A percentile compares a stretch with the other conserved stretches of the same genome.
phyloP scores from a whole-genome alignment of 2,329 filamentous ascomycete species.

The Tolypocladium tropicale region DNA sequence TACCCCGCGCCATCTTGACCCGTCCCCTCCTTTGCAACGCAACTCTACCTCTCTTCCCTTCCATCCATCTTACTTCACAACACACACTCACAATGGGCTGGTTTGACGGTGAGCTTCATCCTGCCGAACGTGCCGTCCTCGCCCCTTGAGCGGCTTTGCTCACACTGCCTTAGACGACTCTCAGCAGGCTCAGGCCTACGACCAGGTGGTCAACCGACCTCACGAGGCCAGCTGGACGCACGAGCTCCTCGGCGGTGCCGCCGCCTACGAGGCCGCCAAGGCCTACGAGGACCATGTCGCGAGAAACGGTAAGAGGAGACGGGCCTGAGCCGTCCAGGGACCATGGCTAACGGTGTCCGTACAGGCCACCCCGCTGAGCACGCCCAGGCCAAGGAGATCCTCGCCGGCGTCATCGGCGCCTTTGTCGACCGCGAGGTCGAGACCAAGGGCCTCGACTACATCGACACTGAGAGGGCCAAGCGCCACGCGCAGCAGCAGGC shows the following conservation, averaged over 20 bases:
- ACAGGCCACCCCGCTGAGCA: constrained; percentile 16
- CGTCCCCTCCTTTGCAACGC: neutral
- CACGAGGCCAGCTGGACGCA: constrained; percentile 21
- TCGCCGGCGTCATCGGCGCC: constrained; percentile 16
- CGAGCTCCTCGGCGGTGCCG: constrained; percentile 19
- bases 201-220: constrained; percentile 12
- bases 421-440: constrained; percentile 22
- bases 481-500: constrained; percentile 14
- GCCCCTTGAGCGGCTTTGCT: neutral
- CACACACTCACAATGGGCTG: constrained; percentile 10
- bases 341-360: neutral
- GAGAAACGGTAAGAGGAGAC: constrained; percentile 9
- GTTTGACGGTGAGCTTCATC: constrained; percentile 8
- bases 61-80: neutral
- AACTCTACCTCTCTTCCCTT: neutral
- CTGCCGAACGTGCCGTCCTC: neutral
- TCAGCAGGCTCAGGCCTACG: constrained; percentile 12
- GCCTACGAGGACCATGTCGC: constrained; percentile 18
- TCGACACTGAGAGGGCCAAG: constrained; percentile 18
- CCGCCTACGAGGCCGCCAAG: constrained; percentile 20
- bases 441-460: constrained; percentile 16
- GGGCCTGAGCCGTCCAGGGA: neutral
- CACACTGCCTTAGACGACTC: constrained; percentile 10
- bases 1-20: neutral
- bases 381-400: constrained; percentile 18